Evolutionary conservation across 805 yeast genomes (phyloP), one percentile per base, ranked within the genome.

Genomic region (Lipomyces yamanashiensis): DNA sequence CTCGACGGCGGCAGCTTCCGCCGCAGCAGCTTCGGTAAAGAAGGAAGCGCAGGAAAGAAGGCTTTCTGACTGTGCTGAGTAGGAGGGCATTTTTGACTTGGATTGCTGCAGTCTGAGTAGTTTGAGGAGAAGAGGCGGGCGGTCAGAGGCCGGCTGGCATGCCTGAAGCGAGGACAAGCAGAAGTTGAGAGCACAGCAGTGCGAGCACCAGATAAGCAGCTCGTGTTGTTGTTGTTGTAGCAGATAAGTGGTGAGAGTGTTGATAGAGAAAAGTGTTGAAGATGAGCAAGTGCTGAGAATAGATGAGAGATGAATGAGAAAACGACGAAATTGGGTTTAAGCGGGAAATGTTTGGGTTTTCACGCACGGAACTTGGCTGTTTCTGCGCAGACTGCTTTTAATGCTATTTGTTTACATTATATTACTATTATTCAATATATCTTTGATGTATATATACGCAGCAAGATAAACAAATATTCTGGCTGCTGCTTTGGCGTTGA

Each of bases 101-200:
- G 49, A 19, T n/a, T n/a, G n/a, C n/a, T n/a, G n/a, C n/a, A n/a
- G n/a, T n/a, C n/a, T n/a, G n/a, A n/a, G n/a, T n/a, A n/a, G n/a
- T n/a, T n/a, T 4, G 33, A 9, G 12, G 34, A 23, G 15, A 7
- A 9, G 49, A 41, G 47, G 4, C n/a, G 21, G 36, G 13, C 41
- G 2, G 53, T 49, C 40, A 49, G 53, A 28, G 53, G 53, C 53
- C 53, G 8, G 37, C 28, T 19, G 53, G 53, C 53, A 49, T 21
- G 12, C 12, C 54, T 28, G 40, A 19, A 17, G 28, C 54, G 43
- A 10, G 4, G 39, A 37, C 33, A 33, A 15, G 40, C 19, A 12
- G 40, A 13, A 7, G 40, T 5, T n/a, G 12, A 7, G n/a, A n/a
- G n/a, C n/a, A n/a, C n/a, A n/a, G 34, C 21, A n/a, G 8, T 28